Base-by-base conservation (phyloP, 78 protist species). In the Protostelium mycophagum region DNA sequence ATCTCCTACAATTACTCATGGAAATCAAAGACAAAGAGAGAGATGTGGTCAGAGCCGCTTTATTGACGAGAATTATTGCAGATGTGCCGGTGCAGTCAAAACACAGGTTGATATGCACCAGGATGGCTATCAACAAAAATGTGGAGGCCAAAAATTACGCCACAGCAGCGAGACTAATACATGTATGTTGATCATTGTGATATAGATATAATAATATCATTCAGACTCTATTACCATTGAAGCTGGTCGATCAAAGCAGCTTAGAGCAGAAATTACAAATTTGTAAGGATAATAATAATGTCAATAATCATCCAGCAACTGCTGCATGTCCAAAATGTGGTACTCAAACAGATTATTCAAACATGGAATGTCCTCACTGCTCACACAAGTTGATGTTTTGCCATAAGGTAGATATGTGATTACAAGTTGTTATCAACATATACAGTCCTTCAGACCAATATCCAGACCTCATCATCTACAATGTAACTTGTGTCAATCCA, bases 101-200 rank as follows among this genome's bases (percentile, higher is more conserved):
- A 37, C 94, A 91, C 89, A 38, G 90, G 73, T 23, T 88, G 1
- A 87, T 91, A 31, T 91, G 91, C 84, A 89, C 94, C 0, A 86
- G 84, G 36, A 91, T 91, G 94, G 94, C 94, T 5, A 86, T 88
- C 31, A 28, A 86, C 23, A 89, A 88, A 51, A 91, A 91, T 63
- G 34, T 91, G 38, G 39, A 37, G 37, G 38, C 89, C 0, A 63
- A 34, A 35, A 91, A 91, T 63, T 91, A 88, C 84, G 94, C 91
- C 28, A 34, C 88, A 0, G 91, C 91, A 28, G 28, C 35, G 35
- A 38, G 83, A 37, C 28, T 86, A 25, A 86, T 90, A 1, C 88
- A 86, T 34, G 83, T 85, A 16, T 5, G 73, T 51, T 5, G 73
- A 16, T 25, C 5, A 51, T 25, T n/a, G n/a, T n/a, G 16, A 51